A percentile compares a stretch with the other conserved stretches of the same genome.
Conservation (phyloP, 2,329 filamentous ascomycete genomes). For the Lasiodiplodia sp. region DNA sequence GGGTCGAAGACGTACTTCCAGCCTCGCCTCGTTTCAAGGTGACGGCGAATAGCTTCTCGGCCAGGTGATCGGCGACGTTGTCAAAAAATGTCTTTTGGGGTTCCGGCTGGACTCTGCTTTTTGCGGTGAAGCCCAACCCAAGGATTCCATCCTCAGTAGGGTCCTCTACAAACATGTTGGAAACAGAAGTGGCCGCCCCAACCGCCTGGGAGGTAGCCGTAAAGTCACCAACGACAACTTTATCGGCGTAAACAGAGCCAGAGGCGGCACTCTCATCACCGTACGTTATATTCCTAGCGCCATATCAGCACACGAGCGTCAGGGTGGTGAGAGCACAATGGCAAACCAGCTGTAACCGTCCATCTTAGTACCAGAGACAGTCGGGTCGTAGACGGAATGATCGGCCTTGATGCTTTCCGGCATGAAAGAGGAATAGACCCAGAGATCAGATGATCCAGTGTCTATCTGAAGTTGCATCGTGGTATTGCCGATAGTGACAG, state of each 20-base stretch:
- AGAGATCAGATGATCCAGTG: constrained; percentile 73
- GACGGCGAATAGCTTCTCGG: constrained; percentile 64
- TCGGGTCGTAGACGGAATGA: constrained; percentile 66
- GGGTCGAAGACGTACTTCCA: constrained; percentile 36
- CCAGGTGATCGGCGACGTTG: constrained; percentile 61
- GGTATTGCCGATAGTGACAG: constrained; percentile 70
- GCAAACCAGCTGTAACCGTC: constrained; percentile 63
- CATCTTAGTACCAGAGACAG: constrained; percentile 55
- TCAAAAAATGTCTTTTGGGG: constrained; percentile 67
- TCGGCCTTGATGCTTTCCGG: constrained; percentile 58
- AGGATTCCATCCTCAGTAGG: constrained; percentile 45
- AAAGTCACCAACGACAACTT: constrained; percentile 67
- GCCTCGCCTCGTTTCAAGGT: constrained; percentile 59
- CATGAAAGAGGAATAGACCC: constrained; percentile 70
- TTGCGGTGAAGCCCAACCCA: constrained; percentile 11
- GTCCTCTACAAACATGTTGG: constrained; percentile 60
- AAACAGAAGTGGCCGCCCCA: constrained; percentile 68
- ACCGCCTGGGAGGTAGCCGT: constrained; percentile 69
- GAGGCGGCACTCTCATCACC: constrained; percentile 70
- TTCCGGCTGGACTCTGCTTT: constrained; percentile 56
- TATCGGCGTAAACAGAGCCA: constrained; percentile 72
- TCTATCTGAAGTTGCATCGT: constrained; percentile 73
- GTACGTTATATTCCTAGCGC: constrained; percentile 53
- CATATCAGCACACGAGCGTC: neutral
- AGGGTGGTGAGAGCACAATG: no score